Conservation (phyloP, 129 eudicot species). For the Lactuca saligna region DNA sequence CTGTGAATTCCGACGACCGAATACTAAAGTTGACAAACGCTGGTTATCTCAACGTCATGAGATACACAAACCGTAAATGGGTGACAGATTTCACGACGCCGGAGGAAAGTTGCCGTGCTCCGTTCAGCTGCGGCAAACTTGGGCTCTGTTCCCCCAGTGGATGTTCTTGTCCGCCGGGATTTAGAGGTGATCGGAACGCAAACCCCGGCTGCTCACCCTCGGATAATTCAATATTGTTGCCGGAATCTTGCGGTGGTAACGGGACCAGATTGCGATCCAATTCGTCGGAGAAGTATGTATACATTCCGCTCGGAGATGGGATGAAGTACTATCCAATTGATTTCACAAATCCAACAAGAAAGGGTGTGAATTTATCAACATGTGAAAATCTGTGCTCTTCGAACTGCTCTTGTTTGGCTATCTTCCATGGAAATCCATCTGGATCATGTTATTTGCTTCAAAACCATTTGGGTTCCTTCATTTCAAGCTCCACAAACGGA, state of each 20-base stretch:
- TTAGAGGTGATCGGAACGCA: conserved; percentile 30
- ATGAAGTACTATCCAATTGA: conserved; percentile 52
- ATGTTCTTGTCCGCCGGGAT: conserved; percentile 69
- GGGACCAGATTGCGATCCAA: conserved; percentile 11
- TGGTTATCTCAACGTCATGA: conserved; percentile 46
- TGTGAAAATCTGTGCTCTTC: conserved; percentile 63
- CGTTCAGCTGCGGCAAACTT: conserved; percentile 50
- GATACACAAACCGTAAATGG: conserved; percentile 22
- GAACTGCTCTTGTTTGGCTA: conserved; percentile 66
- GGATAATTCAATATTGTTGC: conserved; percentile 43
- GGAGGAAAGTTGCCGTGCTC: conserved; percentile 40
- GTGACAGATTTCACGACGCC: conserved; percentile 52
- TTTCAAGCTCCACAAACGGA: conserved; percentile 17
- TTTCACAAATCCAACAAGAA: conserved; percentile 37
- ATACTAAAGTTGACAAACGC: conserved; percentile 44
- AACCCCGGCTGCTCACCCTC: conserved; percentile 42
- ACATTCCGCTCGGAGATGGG: conserved; percentile 44
- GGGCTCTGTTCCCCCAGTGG: conserved; percentile 48
- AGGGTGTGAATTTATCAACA: conserved; percentile 38
- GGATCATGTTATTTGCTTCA: conserved; percentile 65
- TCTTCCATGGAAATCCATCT: conserved; percentile 54
- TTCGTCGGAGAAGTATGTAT: conserved; percentile 37
- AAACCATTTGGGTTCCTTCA: conserved; percentile 56
- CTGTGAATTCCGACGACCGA: conserved; percentile 35
- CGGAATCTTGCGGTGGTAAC: conserved; percentile 46